A percentile compares a stretch with the other conserved stretches of the same genome.
phyloP scores from a whole-genome alignment of 495 filamentous ascomycete species.

The Durotheca rogersii region DNA sequence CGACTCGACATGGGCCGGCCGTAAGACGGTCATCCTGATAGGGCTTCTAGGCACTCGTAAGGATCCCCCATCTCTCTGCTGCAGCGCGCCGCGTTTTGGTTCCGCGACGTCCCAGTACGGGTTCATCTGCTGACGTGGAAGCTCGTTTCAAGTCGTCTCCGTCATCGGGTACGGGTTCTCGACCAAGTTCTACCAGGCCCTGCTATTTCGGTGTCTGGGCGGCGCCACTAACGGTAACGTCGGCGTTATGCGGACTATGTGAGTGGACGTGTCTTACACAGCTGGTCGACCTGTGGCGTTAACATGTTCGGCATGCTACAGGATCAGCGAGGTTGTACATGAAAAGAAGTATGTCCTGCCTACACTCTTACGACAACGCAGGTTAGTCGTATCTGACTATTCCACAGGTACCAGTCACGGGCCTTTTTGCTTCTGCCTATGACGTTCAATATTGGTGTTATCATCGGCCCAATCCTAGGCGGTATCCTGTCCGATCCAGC shows the following conservation, averaged over 20 bases:
- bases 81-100: background rate
- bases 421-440: constrained; percentile 71
- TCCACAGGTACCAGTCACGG: constrained; percentile 55
- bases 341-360: constrained; percentile 56
- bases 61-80: constrained; percentile 1
- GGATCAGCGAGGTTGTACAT: constrained; percentile 73
- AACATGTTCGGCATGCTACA: constrained; percentile 19
- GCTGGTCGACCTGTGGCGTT: too few relatives aligned
- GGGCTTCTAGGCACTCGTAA: constrained; percentile 66
- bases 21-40: constrained; percentile 75
- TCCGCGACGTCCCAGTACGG: too few relatives aligned
- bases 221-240: constrained; percentile 82
- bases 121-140: constrained; percentile 1
- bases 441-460: constrained; percentile 76
- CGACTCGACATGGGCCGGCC: constrained; percentile 67
- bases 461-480: constrained; percentile 74
- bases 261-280: too few relatives aligned
- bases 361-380: too few relatives aligned
- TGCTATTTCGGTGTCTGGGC: constrained; percentile 71
- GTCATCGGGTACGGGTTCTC: constrained; percentile 81
- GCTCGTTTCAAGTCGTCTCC: constrained; percentile 61
- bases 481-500: constrained; percentile 76
- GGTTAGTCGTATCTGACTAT: constrained; percentile 23
- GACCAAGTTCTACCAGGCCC: constrained; percentile 66
- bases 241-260: constrained; percentile 77